phyloP scores from a whole-genome alignment of 1,284 basidiomycete genomes.

The Puccinia triticina region DNA sequence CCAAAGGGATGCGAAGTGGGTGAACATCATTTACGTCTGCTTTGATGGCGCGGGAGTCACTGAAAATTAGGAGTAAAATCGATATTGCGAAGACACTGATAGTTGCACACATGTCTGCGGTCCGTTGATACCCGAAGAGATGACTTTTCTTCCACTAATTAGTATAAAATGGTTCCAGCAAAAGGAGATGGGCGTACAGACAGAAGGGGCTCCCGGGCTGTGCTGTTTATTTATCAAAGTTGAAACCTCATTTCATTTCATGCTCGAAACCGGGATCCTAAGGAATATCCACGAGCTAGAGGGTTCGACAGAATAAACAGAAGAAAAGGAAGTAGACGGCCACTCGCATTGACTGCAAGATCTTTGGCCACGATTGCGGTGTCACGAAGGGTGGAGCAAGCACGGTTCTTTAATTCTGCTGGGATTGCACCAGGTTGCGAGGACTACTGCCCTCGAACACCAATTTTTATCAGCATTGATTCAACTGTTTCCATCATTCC shows the following conservation, averaged over 20 bases:
- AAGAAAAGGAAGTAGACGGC: background rate
- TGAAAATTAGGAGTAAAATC: background rate
- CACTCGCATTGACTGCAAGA: background rate
- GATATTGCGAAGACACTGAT: background rate
- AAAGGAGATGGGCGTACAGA: background rate
- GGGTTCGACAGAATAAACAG: background rate
- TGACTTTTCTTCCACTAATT: background rate
- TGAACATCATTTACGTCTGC: background rate
- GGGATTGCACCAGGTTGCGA: background rate
- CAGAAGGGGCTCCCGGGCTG: background rate
- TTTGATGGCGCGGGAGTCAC: background rate
- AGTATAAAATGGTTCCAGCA: background rate
- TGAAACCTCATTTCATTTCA: background rate
- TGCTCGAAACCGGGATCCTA: background rate
- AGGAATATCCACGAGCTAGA: background rate
- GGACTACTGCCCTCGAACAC: background rate
- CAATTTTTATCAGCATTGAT: too few species aligned
- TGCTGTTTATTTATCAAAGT: background rate
- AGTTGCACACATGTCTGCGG: background rate
- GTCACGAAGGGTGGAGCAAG: background rate
- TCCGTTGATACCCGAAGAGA: background rate
- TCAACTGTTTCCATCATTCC: too few species aligned
- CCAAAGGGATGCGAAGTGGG: constrained; percentile 6
- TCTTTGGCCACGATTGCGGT: background rate
- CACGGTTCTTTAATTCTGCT: background rate